These are phyloP conservation scores for Diversispora eburnea DNA, from an alignment of 192 early-diverging fungal species.

Conservation along the genomic window DNA sequence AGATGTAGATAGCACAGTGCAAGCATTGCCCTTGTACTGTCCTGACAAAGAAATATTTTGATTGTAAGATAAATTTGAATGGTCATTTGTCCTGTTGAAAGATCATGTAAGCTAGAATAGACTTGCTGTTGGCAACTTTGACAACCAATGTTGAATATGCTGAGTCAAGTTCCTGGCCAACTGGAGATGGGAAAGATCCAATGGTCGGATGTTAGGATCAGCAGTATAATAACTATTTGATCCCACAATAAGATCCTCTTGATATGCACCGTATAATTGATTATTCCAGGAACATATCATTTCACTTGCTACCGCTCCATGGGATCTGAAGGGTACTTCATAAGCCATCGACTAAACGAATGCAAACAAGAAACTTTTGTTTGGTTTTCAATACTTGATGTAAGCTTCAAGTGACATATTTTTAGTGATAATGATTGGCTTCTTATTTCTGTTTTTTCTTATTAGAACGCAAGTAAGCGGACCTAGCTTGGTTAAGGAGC, in stretches of 20 bases:
- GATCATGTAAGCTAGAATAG: slow-evolving; percentile 20
- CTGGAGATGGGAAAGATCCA: slow-evolving; percentile 9
- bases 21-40: neutral
- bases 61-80: slow-evolving; percentile 2
- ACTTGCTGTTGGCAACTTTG: slow-evolving; percentile 16
- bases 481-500: no score
- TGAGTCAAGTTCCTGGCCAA: slow-evolving; percentile 7
- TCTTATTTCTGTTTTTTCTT: no score
- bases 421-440: no score
- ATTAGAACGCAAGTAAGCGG: no score
- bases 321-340: slow-evolving; percentile 13
- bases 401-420: no score
- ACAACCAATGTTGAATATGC: neutral
- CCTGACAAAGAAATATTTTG: neutral
- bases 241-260: neutral
- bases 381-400: no score
- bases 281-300: slow-evolving; percentile 7
- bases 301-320: neutral
- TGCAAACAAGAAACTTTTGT: neutral
- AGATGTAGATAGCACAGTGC: no score
- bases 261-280: neutral
- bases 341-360: slow-evolving; percentile 12
- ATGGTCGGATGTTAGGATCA: slow-evolving; percentile 15
- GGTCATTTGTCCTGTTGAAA: neutral
- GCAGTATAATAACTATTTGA: slow-evolving; percentile 11